Base-by-base conservation (phyloP, 805 yeast species). In the Naumovozyma baii region DNA sequence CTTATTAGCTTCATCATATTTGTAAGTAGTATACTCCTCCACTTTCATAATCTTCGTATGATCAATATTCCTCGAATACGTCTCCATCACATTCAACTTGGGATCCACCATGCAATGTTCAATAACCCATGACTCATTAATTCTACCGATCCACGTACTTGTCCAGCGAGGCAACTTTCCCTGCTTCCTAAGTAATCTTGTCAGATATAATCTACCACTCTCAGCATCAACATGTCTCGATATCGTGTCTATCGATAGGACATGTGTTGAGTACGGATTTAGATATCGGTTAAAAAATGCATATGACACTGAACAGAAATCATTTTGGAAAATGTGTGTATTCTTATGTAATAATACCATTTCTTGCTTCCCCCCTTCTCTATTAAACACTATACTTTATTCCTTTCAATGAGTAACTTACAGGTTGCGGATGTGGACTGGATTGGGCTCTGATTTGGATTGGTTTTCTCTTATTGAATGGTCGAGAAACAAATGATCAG, bases 181-280 rank as follows among this genome's bases (percentile, higher is more conserved):
- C 3, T 73, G 66, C 57, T 88, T 90, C 49, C 74, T 74, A 33
- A 88, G 76, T 31, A 88, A 65, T 48, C 90, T 72, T 3, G 90
- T 82, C 30, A 83, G 77, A 48, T 75, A 72, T 34, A 88, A 69
- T 37, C 76, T 68, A 18, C 94, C 94, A 9, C 75, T 65, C 1
- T 54, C 47, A 45, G 80, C 85, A 46, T 80, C 85, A 15, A 85
- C 67, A 43, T 65, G 58, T 38, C 73, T 64, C 26, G 76, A 76
- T 13, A 88, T 55, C 2, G 94, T 83, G 57, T 88, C 97, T 19
- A 77, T 78, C 5, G 94, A 81, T 28, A 80, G 66, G 10, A 90
- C 96, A 63, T 90, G 96, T 8, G 75, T 66, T 14, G 96, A 80
- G 57, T 71, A 87, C 2, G 97, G 97, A 57, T 74, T 74, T 3